Evolutionary conservation across 768 basidiomycete genomes (phyloP).

Genomic region (Suillus placidus): DNA sequence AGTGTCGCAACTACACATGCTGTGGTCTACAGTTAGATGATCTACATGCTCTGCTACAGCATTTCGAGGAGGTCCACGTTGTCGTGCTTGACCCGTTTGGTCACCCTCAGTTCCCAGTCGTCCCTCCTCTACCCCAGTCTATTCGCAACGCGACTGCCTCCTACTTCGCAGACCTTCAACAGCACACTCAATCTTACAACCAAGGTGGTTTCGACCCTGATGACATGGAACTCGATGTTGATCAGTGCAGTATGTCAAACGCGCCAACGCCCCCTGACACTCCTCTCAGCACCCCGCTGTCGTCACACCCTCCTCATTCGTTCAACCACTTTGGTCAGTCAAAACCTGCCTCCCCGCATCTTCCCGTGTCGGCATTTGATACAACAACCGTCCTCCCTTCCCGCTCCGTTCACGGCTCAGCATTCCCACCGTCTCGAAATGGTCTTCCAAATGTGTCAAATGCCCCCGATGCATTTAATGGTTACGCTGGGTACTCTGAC

Average conservation of each 20-base stretch:
- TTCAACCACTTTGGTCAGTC: conserved; percentile 35
- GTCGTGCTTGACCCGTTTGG: conserved; percentile 59
- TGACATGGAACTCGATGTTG: conserved; percentile 80
- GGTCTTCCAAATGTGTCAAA: conserved; percentile 32
- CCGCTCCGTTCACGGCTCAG: conserved; percentile 37
- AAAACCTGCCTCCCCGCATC: conserved; percentile 29
- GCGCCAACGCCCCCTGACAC: conserved; percentile 45
- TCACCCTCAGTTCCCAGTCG: conserved; percentile 33
- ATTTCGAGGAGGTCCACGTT: conserved; percentile 91
- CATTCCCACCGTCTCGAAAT: conserved; percentile 34
- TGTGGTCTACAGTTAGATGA: conserved; percentile 80
- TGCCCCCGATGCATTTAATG: conserved; percentile 61
- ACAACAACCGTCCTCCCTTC: conserved; percentile 57
- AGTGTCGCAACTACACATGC: conserved; percentile 90
- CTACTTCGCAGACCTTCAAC: conserved; percentile 30
- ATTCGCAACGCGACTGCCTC: conserved; percentile 1
- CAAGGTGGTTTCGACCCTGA: conserved; percentile 63
- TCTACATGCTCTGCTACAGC: conserved; percentile 84
- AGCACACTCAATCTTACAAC: conserved; percentile 32
- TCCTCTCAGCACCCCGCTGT: conserved; percentile 45
- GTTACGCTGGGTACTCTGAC: conserved; percentile 68
- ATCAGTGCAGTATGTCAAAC: conserved; percentile 53
- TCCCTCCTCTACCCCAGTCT: conserved; percentile 32
- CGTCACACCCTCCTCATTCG: conserved; percentile 36
- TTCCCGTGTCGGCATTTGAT: conserved; percentile 52